These are phyloP conservation scores for Fusarium sp. DNA, from an alignment of 2,329 filamentous ascomycete genomes.

Conservation along the genomic window DNA sequence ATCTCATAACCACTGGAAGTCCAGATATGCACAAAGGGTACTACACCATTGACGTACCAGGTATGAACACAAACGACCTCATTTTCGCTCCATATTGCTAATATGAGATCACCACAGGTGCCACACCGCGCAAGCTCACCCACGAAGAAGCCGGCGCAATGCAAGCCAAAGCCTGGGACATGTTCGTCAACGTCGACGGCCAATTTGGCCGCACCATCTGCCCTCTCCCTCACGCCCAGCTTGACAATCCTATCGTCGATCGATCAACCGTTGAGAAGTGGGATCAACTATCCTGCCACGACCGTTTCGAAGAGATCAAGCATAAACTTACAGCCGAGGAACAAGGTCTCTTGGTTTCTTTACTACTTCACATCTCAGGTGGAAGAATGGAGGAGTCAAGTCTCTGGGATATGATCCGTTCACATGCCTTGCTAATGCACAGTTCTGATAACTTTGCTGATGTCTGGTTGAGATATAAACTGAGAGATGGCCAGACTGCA, in stretches of 20 bases:
- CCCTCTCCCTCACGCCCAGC: neutral
- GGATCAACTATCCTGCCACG: neutral
- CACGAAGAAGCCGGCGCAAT: neutral
- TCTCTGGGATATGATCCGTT: neutral
- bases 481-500: neutral
- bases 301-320: neutral
- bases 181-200: neutral
- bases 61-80: fast-evolving
- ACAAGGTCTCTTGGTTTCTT: neutral
- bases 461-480: neutral
- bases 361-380: neutral
- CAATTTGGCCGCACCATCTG: neutral
- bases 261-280: neutral
- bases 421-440: neutral
- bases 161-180: neutral
- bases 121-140: neutral
- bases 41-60: neutral
- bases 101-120: fast-evolving
- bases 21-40: neutral
- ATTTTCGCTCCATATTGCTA: fast-evolving
- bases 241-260: neutral
- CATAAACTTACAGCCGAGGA: neutral
- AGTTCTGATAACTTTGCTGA: neutral
- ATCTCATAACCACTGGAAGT: neutral
- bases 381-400: neutral